Percentiles rank a stretch among this genome's conserved stretches.
phyloP scores from a whole-genome alignment of 1,139 yeast species.

The Saccharomycopsis phalli region DNA sequence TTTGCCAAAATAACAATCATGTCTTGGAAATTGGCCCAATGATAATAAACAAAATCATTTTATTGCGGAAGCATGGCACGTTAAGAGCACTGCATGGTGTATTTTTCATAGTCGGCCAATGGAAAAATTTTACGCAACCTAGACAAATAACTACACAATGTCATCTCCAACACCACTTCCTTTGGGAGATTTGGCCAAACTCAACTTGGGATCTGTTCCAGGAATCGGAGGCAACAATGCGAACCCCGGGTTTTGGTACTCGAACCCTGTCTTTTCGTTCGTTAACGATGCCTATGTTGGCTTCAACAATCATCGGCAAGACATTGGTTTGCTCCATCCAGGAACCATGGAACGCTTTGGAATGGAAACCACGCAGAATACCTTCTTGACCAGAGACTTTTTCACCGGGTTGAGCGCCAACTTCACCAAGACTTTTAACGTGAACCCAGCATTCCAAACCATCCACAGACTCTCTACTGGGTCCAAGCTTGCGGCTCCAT shows the following conservation, averaged over 20 bases:
- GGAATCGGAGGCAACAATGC: conserved; percentile 43
- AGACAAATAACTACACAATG: conserved; percentile 19
- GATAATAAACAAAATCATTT: no score
- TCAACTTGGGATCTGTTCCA: conserved; percentile 48
- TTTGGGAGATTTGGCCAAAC: conserved; percentile 46
- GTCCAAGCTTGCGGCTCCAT: conserved; percentile 78
- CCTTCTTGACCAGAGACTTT: conserved; percentile 78
- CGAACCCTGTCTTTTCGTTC: conserved; percentile 78
- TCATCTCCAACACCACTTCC: conserved; percentile 28
- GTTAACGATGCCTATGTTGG: conserved; percentile 68
- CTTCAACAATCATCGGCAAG: conserved; percentile 68
- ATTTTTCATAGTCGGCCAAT: no score
- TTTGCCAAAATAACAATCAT: no score
- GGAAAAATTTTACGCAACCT: not conserved
- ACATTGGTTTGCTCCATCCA: conserved; percentile 80
- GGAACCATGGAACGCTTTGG: conserved; percentile 91
- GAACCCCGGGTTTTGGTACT: conserved; percentile 59
- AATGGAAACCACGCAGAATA: conserved; percentile 91
- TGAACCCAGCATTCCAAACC: conserved; percentile 95
- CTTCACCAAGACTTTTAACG: conserved; percentile 80
- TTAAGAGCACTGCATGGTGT: no score
- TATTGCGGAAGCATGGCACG: no score
- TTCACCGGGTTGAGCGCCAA: conserved; percentile 97
- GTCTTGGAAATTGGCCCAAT: no score
- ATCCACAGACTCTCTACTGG: conserved; percentile 92